Percentiles rank a stretch among this genome's conserved stretches.
Conservation (phyloP, 345 rosid species). For the Lumnitzera littorea region DNA sequence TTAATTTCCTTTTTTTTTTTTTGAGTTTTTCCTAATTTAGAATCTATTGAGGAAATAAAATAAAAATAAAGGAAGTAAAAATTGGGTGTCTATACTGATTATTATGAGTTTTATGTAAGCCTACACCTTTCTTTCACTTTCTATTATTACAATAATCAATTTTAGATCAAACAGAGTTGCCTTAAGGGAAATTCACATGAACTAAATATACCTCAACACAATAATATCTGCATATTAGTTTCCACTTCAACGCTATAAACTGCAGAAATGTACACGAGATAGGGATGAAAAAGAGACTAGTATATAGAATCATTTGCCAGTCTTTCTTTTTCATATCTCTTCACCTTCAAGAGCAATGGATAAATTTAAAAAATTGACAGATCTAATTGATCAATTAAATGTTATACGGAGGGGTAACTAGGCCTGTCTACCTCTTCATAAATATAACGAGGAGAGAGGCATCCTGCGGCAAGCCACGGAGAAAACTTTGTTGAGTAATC, state of each 20-base stretch:
- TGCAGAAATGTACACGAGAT: not conserved
- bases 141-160: no score
- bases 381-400: not conserved
- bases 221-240: no score
- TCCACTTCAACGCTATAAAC: not conserved
- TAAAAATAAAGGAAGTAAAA: no score
- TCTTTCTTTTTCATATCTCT: conserved; percentile 74
- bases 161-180: no score
- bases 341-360: conserved; percentile 38
- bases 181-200: not conserved
- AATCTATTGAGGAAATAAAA: no score
- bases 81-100: no score
- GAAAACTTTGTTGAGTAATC: conserved; percentile 90
- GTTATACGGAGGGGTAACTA: not conserved
- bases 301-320: conserved; percentile 76
- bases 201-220: not conserved
- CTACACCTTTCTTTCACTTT: no score
- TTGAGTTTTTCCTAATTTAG: no score
- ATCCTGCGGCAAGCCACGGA: conserved; percentile 88
- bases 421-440: conserved; percentile 57
- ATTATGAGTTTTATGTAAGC: no score
- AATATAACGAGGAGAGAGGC: conserved; percentile 67
- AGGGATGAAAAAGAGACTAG: conserved; percentile 37
- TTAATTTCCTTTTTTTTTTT: no score
- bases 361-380: conserved; percentile 6